These are phyloP conservation scores for Aspergillus ruber DNA, from an alignment of 2,329 filamentous ascomycete species.

Conservation along the genomic window DNA sequence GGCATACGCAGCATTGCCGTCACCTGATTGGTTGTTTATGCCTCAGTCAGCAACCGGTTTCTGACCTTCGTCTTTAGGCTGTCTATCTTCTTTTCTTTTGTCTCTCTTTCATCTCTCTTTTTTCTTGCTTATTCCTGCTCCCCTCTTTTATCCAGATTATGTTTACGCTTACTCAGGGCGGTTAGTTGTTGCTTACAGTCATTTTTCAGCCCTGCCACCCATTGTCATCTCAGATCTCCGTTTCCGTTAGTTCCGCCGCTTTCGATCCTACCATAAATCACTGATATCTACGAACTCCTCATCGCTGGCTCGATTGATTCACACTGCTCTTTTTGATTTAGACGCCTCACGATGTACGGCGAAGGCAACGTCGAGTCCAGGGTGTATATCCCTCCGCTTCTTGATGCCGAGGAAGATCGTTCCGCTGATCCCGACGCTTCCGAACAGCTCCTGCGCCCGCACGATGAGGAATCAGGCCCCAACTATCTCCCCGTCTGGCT, in stretches of 20 bases:
- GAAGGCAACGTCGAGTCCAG: constrained; percentile 26
- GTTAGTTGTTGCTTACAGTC: neutral
- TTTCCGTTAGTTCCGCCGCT: neutral
- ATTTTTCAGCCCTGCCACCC: neutral
- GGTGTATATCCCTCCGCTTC: constrained; percentile 26
- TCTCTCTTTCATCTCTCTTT: neutral
- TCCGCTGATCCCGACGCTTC: constrained; percentile 28
- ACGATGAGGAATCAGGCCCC: constrained; percentile 21
- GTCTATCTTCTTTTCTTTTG: neutral
- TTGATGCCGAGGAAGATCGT: constrained; percentile 29
- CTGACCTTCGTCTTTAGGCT: neutral
- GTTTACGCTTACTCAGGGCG: neutral
- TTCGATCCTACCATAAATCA: neutral
- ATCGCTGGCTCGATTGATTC: constrained; percentile 8
- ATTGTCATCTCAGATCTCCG: neutral
- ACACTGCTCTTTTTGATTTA: neutral
- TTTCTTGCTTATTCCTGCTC: neutral
- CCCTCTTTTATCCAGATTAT: neutral
- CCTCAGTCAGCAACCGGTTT: neutral
- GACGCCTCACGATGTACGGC: constrained; percentile 20
- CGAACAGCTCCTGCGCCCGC: constrained; percentile 24
- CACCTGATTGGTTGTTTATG: neutral
- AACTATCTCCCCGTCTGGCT: constrained; percentile 40
- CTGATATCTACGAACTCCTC: neutral
- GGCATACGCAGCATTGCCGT: neutral